Evolutionary conservation across 2,329 filamentous ascomycete genomes (phyloP).

Genomic region (Colletotrichum magnum): DNA sequence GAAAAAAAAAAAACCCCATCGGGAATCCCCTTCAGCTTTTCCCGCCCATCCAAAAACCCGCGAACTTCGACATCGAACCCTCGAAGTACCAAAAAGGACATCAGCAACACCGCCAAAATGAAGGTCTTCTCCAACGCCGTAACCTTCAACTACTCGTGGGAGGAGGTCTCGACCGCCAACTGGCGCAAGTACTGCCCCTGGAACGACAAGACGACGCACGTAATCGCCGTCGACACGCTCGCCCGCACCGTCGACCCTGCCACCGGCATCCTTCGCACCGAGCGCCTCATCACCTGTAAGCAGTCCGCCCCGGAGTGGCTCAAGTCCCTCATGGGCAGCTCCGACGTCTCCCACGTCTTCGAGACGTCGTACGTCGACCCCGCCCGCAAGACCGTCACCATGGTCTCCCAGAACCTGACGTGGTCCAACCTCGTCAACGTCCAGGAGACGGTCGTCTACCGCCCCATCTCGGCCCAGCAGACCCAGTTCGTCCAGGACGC

Average conservation of each 20-base stretch:
- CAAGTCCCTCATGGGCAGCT: slow-evolving; percentile 78
- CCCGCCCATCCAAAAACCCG: background rate
- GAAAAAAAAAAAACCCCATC: background rate
- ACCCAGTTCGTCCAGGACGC: slow-evolving; percentile 93
- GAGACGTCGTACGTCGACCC: slow-evolving; percentile 97
- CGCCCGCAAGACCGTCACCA: slow-evolving; percentile 86
- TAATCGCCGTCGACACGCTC: slow-evolving; percentile 94
- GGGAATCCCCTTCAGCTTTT: slow-evolving; percentile 19
- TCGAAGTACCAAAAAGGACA: background rate
- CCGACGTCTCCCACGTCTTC: slow-evolving; percentile 89
- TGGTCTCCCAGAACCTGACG: slow-evolving; percentile 96
- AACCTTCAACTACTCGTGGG: slow-evolving; percentile 98
- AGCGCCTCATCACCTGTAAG: slow-evolving; percentile 74
- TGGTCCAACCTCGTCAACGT: slow-evolving; percentile 92
- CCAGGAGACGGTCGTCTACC: slow-evolving; percentile 92
- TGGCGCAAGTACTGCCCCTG: slow-evolving; percentile 99
- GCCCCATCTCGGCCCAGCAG: slow-evolving; percentile 69
- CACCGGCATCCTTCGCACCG: slow-evolving; percentile 73
- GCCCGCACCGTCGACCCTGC: slow-evolving; percentile 73
- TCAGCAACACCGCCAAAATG: slow-evolving; percentile 67
- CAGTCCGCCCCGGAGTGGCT: slow-evolving; percentile 84
- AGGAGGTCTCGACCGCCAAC: slow-evolving; percentile 96
- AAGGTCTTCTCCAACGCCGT: slow-evolving; percentile 94
- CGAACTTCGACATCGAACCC: background rate
- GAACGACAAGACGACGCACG: slow-evolving; percentile 99